Conservation (phyloP, 2,329 filamentous ascomycete species). For the Exophiala alcalophila region DNA sequence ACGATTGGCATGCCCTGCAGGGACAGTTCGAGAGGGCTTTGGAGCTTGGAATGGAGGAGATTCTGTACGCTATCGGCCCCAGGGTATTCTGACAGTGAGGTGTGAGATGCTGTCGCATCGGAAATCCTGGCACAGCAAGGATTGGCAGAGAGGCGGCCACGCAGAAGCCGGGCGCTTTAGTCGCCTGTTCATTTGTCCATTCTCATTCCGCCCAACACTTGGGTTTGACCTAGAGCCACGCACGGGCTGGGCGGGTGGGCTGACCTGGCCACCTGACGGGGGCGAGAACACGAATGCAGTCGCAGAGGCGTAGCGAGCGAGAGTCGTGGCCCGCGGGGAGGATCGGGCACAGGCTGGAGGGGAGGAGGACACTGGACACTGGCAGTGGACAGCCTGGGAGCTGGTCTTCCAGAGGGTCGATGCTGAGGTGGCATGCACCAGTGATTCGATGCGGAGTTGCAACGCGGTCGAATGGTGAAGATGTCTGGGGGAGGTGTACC, state of each 20-base stretch:
- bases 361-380: too few species aligned
- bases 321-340: constrained; percentile 4
- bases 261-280: constrained; percentile 22
- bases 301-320: too few species aligned
- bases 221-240: neutral
- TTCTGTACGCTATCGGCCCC: too few species aligned
- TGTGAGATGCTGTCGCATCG: constrained; percentile 7
- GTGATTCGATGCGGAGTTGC: too few species aligned
- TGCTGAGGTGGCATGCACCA: too few species aligned
- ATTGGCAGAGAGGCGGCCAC: constrained; percentile 16
- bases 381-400: too few species aligned
- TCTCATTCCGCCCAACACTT: constrained; percentile 4
- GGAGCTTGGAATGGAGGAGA: too few species aligned
- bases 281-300: too few species aligned
- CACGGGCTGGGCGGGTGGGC: neutral
- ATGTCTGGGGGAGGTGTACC: too few species aligned
- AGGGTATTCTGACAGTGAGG: too few species aligned
- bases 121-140: constrained; percentile 11
- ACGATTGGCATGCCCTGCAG: constrained; percentile 13
- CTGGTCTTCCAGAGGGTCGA: too few species aligned
- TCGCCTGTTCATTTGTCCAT: constrained; percentile 9
- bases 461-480: too few species aligned
- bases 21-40: constrained; percentile 5
- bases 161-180: constrained; percentile 10
- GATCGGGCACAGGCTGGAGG: constrained; percentile 17